Conservation (phyloP, 2,329 filamentous ascomycete species). For the Canariomyces notabilis region DNA sequence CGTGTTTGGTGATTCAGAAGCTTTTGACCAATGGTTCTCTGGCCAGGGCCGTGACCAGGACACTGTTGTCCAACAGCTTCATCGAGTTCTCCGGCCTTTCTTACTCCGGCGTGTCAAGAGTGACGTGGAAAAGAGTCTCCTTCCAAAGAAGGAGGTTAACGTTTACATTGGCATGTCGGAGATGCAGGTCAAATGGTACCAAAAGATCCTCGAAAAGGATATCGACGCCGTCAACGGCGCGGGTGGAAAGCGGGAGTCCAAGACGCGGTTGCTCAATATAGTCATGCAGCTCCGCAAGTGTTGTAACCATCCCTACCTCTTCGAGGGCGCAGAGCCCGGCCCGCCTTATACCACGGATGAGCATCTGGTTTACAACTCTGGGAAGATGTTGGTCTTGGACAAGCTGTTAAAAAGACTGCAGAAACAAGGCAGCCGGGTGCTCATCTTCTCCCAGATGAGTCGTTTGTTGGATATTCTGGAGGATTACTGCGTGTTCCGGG, state of each 20-base stretch:
- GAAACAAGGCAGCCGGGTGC: constrained; percentile 83
- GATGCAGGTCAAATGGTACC: constrained; percentile 99
- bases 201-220: constrained; percentile 97
- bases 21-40: constrained; percentile 98
- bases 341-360: constrained; percentile 98
- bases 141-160: constrained; percentile 97
- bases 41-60: constrained; percentile 87
- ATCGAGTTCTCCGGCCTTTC: constrained; percentile 89
- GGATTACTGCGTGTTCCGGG: constrained; percentile 94
- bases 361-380: constrained; percentile 86
- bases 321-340: constrained; percentile 93
- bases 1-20: constrained; percentile 93
- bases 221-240: constrained; percentile 98
- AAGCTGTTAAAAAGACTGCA: constrained; percentile 81
- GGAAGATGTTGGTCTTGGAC: constrained; percentile 96
- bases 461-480: constrained; percentile 94
- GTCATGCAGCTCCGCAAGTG: constrained; percentile 99
- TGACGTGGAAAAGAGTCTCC: constrained; percentile 94
- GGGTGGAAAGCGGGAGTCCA: constrained; percentile 92
- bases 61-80: constrained; percentile 90
- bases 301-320: constrained; percentile 97
- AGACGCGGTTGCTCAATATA: constrained; percentile 94
- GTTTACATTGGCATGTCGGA: constrained; percentile 97
- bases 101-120: constrained; percentile 92
- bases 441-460: constrained; percentile 99